Percentiles rank a stretch among this genome's conserved stretches.
These are phyloP conservation scores for Triglochin maritima DNA, from an alignment of 106 monocot genomes.

Conservation along the genomic window DNA sequence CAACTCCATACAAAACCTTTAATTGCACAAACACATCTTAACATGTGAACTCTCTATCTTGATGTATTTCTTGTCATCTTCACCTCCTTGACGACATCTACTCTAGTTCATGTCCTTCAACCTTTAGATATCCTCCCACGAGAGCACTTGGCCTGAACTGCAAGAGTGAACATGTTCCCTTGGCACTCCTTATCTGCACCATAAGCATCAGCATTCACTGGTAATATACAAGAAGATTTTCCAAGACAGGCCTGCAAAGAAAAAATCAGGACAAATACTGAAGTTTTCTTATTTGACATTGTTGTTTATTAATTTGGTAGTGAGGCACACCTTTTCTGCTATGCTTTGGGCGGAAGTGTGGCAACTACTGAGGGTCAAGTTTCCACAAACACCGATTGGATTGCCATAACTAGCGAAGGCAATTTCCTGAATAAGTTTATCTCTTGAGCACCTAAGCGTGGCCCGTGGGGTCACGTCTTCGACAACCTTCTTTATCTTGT, in stretches of 20 bases:
- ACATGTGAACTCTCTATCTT: too few relatives aligned
- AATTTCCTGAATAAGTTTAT: slow-evolving; percentile 46
- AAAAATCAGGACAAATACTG: neutral
- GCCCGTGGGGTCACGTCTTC: slow-evolving; percentile 43
- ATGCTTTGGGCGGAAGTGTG: slow-evolving; percentile 33
- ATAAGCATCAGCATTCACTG: slow-evolving; percentile 20
- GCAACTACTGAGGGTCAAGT: slow-evolving; percentile 49
- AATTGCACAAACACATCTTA: too few relatives aligned
- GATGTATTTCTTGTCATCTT: too few relatives aligned
- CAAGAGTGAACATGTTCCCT: slow-evolving; percentile 29
- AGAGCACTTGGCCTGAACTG: slow-evolving; percentile 33
- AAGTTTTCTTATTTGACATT: too few relatives aligned
- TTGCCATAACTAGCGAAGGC: slow-evolving; percentile 75
- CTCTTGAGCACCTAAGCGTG: slow-evolving; percentile 26
- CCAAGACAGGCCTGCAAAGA: slow-evolving; percentile 34
- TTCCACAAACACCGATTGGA: slow-evolving; percentile 55
- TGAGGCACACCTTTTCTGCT: slow-evolving; percentile 45
- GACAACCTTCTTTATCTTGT: slow-evolving; percentile 6
- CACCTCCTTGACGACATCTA: too few relatives aligned
- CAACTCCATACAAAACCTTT: too few relatives aligned
- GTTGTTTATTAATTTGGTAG: too few relatives aligned
- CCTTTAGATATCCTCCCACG: slow-evolving; percentile 1
- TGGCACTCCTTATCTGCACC: slow-evolving; percentile 22
- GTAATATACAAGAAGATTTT: slow-evolving; percentile 26
- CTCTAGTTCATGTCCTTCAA: neutral